These are phyloP conservation scores for Zalaria obscura DNA, from an alignment of 2,329 filamentous ascomycete genomes.

Conservation along the genomic window DNA sequence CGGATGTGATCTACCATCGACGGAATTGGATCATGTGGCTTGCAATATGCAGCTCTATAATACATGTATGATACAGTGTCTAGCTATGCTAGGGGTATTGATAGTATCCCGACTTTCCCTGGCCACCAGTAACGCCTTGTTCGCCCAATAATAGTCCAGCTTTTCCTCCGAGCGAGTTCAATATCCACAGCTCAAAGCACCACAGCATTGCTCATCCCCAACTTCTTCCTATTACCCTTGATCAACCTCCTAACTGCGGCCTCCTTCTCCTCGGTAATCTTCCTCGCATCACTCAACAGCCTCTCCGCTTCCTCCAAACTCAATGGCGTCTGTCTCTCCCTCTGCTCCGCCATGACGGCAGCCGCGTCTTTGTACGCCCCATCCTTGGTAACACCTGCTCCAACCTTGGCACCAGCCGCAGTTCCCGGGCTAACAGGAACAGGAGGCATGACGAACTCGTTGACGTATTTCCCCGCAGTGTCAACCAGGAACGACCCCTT, in stretches of 20 bases:
- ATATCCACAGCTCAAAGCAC: too few relatives aligned
- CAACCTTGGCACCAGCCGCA: constrained; percentile 4
- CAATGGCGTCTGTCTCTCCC: neutral
- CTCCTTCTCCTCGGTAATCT: constrained; percentile 20
- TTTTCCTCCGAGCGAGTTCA: too few relatives aligned
- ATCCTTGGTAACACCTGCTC: neutral
- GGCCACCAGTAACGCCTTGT: too few relatives aligned
- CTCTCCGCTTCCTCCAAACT: constrained; percentile 17
- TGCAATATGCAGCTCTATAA: too few relatives aligned
- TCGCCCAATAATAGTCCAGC: too few relatives aligned
- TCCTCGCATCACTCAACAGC: constrained; percentile 15
- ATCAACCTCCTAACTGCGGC: constrained; percentile 16
- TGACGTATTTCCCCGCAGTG: constrained; percentile 21
- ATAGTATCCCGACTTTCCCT: too few relatives aligned
- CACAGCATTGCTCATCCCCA: constrained; percentile 7
- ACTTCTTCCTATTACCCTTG: constrained; percentile 20
- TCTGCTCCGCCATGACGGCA: neutral
- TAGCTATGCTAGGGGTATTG: too few relatives aligned
- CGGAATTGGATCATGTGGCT: too few relatives aligned
- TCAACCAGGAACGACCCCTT: constrained; percentile 23
- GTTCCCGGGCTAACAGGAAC: constrained; percentile 14
- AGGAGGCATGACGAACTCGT: constrained; percentile 22
- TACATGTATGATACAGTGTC: too few relatives aligned
- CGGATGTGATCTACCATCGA: too few relatives aligned
- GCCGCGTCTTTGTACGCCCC: neutral